Conservation (phyloP, 352 stramenopile species). For the Pythium scleroteichum region DNA sequence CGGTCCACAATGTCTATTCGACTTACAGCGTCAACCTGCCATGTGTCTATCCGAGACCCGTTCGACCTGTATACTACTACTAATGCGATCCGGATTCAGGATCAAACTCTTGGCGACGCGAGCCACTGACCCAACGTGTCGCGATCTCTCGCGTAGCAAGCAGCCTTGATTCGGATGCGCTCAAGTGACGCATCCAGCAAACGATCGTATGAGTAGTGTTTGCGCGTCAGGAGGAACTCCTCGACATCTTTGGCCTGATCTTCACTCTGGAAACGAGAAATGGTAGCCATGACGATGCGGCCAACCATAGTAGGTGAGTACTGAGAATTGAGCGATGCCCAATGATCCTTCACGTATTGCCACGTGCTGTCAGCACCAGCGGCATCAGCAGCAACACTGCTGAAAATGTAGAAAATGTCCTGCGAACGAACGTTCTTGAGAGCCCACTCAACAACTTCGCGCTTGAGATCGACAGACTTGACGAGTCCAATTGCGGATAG, state of each 20-base stretch:
- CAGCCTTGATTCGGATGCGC: slow-evolving; percentile 71
- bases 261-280: slow-evolving; percentile 69
- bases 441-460: slow-evolving; percentile 65
- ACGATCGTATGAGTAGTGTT: slow-evolving; percentile 67
- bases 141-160: slow-evolving; percentile 58
- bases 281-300: slow-evolving; percentile 62
- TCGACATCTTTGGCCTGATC: slow-evolving; percentile 54
- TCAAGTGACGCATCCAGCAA: slow-evolving; percentile 70
- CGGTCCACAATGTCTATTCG: no score
- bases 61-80: no score
- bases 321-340: slow-evolving; percentile 60
- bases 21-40: no score
- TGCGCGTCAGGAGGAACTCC: slow-evolving; percentile 58
- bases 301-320: slow-evolving; percentile 65
- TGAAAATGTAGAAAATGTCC: slow-evolving; percentile 82
- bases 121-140: slow-evolving; percentile 63
- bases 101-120: slow-evolving; percentile 21
- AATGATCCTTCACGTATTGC: slow-evolving; percentile 77
- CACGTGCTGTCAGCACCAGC: slow-evolving; percentile 55
- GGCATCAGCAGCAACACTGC: slow-evolving; percentile 63
- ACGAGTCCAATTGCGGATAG: slow-evolving; percentile 70
- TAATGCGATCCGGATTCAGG: no score
- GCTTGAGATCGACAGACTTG: slow-evolving; percentile 59
- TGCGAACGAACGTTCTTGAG: slow-evolving; percentile 73
- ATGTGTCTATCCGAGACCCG: no score